Conservation (phyloP, 805 yeast genomes). For the Zygoascus biomembranicola region DNA sequence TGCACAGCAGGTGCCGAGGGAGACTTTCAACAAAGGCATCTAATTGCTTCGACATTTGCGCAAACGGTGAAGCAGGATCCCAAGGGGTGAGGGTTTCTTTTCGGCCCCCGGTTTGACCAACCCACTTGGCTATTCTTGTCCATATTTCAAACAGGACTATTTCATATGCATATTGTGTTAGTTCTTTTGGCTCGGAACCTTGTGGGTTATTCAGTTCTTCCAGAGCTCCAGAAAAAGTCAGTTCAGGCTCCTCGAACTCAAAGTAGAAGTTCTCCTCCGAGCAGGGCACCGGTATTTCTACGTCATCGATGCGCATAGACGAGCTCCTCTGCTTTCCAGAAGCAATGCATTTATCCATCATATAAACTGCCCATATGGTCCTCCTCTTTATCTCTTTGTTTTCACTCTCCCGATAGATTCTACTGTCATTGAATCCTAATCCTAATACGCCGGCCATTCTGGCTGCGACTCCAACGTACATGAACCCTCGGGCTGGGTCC, state of each 20-base stretch:
- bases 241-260: constrained; percentile 1
- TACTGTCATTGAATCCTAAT: constrained; percentile 4
- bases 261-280: constrained; percentile 8
- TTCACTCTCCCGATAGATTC: neutral
- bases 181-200: neutral
- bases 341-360: constrained; percentile 11
- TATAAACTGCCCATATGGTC: constrained; percentile 8
- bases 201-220: neutral
- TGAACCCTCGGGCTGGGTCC: constrained; percentile 6
- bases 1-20: constrained; percentile 2
- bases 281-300: constrained; percentile 7
- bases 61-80: constrained; percentile 3
- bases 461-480: constrained; percentile 8
- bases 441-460: constrained; percentile 6
- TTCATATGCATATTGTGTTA: constrained; percentile 6
- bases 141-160: constrained; percentile 10
- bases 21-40: constrained; percentile 3
- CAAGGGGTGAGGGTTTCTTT: constrained; percentile 6
- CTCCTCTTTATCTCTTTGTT: constrained; percentile 2
- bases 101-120: constrained; percentile 10
- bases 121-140: constrained; percentile 9
- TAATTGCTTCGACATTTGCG: constrained; percentile 1
- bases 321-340: constrained; percentile 8
- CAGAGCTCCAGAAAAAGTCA: constrained; percentile 1
- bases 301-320: constrained; percentile 7